Percentiles rank a stretch among this genome's conserved stretches.
These are phyloP conservation scores for Fusarium sp. DNA, from an alignment of 2,329 filamentous ascomycete genomes.

Conservation along the genomic window DNA sequence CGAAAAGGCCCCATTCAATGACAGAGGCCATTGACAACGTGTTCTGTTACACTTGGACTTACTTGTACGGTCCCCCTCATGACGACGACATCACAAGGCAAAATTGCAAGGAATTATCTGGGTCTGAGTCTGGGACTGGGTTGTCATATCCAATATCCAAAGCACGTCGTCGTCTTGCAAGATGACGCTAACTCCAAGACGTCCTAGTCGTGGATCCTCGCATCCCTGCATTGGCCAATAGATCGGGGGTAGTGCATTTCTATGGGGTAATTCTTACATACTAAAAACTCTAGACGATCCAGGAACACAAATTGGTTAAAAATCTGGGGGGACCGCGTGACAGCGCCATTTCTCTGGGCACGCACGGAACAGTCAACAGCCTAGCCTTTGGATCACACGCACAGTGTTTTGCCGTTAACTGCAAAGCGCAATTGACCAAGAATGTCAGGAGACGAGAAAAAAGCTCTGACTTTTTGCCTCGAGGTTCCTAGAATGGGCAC, in stretches of 20 bases:
- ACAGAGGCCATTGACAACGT: background rate
- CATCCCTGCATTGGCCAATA: slow-evolving; percentile 26
- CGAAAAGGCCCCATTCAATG: background rate
- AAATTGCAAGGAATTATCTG: slow-evolving; percentile 7
- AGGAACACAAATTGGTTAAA: slow-evolving; percentile 35
- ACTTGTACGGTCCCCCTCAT: background rate
- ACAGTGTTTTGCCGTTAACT: slow-evolving; percentile 40
- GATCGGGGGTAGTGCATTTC: slow-evolving; percentile 19
- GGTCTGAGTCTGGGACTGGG: background rate
- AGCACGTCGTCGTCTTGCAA: slow-evolving; percentile 19
- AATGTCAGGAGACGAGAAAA: slow-evolving; percentile 8
- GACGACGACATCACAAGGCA: slow-evolving; percentile 33
- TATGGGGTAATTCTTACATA: slow-evolving; percentile 46
- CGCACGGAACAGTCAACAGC: background rate
- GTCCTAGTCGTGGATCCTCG: slow-evolving; percentile 11
- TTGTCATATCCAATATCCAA: slow-evolving; percentile 2
- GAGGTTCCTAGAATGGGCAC: background rate
- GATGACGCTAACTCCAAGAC: slow-evolving; percentile 16
- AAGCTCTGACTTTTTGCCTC: background rate
- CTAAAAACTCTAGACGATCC: slow-evolving; percentile 39
- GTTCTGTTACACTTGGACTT: background rate
- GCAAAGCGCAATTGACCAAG: slow-evolving; percentile 33
- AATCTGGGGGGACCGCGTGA: slow-evolving; percentile 39
- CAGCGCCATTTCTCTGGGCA: slow-evolving; percentile 32
- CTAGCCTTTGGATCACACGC: slow-evolving; percentile 35